Evolutionary conservation across 176 grass and related monocot species (phyloP).

Genomic region (Oryza officinalis): DNA sequence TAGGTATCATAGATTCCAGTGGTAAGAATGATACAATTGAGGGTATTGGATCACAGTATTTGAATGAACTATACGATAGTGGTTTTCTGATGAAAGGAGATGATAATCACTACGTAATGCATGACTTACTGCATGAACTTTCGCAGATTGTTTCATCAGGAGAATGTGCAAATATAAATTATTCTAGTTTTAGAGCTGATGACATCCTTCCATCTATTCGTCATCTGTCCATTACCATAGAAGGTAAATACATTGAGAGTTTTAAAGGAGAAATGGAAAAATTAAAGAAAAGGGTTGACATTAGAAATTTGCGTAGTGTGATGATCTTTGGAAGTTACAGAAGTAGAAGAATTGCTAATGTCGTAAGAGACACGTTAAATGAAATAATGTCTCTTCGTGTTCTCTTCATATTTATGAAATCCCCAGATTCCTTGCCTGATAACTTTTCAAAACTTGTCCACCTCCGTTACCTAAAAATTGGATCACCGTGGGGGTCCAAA

Average conservation of each 20-base stretch:
- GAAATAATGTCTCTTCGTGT: background rate
- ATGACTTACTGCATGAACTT: slow-evolving; percentile 16
- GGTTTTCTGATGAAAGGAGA: slow-evolving; percentile 19
- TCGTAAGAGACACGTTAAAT: background rate
- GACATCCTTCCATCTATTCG: background rate
- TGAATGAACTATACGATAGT: background rate
- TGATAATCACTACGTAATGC: background rate
- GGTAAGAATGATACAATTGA: background rate
- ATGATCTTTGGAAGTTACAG: background rate
- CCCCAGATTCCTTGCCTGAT: background rate
- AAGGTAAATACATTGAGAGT: background rate
- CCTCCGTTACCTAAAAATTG: background rate
- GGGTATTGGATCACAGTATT: background rate
- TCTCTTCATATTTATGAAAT: background rate
- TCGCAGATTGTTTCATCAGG: background rate
- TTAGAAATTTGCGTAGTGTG: background rate
- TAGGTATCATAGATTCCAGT: slow-evolving; percentile 9
- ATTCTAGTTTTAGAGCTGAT: background rate
- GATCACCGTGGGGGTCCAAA: background rate
- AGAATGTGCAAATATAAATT: background rate
- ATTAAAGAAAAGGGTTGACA: background rate
- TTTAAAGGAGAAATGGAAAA: slow-evolving; percentile 10
- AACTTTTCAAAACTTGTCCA: slow-evolving; percentile 23
- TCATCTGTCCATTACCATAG: background rate
- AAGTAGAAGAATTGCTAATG: background rate